Evolutionary conservation across 1,139 yeast genomes (phyloP).

Genomic region (Geotrichum fermentans): DNA sequence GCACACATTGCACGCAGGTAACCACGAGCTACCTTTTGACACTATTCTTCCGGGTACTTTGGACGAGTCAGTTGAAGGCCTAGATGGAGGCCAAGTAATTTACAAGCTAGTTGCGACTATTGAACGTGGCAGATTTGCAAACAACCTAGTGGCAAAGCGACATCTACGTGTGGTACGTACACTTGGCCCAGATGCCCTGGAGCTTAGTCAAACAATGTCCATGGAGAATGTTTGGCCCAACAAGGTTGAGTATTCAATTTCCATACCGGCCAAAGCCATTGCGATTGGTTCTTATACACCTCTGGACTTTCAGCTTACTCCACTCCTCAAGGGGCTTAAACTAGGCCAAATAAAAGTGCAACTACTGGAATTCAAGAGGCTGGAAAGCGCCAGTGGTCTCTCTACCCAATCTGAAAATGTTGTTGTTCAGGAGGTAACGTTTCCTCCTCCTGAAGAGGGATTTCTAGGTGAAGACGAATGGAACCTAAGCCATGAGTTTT

Average conservation of each 20-base stretch:
- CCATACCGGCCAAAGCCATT: conserved; percentile 81
- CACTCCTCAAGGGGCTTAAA: conserved; percentile 72
- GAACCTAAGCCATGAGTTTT: conserved; percentile 60
- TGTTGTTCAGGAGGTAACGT: conserved; percentile 41
- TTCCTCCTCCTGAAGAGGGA: conserved; percentile 42
- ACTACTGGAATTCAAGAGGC: conserved; percentile 62
- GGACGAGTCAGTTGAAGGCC: conserved; percentile 86
- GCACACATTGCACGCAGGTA: conserved; percentile 55
- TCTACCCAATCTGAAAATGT: conserved; percentile 51
- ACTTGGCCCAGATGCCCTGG: conserved; percentile 79
- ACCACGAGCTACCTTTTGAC: conserved; percentile 86
- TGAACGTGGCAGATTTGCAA: conserved; percentile 76
- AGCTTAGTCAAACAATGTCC: conserved; percentile 84
- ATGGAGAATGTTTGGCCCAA: conserved; percentile 96
- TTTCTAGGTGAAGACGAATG: conserved; percentile 59
- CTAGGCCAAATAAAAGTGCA: conserved; percentile 67
- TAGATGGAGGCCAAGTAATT: conserved; percentile 73
- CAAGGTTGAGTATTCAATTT: conserved; percentile 83
- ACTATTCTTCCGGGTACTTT: conserved; percentile 78
- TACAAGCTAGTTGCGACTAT: conserved; percentile 75
- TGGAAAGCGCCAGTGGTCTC: conserved; percentile 52
- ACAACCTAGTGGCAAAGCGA: conserved; percentile 59
- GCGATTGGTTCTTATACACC: conserved; percentile 83
- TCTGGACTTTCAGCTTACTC: conserved; percentile 66
- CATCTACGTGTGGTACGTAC: conserved; percentile 85